phyloP scores from a whole-genome alignment of 257 asterid species.

The Solanum piurae region DNA sequence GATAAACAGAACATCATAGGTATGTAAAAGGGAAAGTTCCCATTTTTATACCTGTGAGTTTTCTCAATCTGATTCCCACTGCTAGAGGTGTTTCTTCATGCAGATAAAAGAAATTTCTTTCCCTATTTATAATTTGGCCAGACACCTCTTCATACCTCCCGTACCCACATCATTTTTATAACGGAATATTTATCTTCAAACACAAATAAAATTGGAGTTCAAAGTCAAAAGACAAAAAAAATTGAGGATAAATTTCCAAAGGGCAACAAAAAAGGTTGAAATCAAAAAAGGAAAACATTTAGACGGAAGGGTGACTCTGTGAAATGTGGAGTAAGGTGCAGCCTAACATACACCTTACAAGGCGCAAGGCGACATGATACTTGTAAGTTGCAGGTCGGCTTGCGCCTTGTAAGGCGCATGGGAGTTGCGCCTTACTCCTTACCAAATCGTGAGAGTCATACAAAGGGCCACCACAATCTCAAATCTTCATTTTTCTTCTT shows the following conservation, averaged over 20 bases:
- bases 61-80: not conserved
- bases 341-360: not conserved
- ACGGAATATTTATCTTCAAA: not conserved
- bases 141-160: not conserved
- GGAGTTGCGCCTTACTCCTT: not conserved
- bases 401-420: not conserved
- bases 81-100: not conserved
- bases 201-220: not conserved
- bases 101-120: too few relatives aligned
- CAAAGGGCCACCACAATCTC: slow-evolving; percentile 74
- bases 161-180: not conserved
- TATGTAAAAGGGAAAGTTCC: not conserved
- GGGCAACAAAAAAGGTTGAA: not conserved
- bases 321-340: not conserved
- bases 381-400: not conserved
- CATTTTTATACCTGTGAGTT: not conserved
- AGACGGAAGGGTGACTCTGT: not conserved
- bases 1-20: not conserved
- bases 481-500: slow-evolving; percentile 1
- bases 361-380: not conserved
- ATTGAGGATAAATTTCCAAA: too few relatives aligned
- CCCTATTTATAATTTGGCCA: too few relatives aligned
- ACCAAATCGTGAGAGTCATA: slow-evolving; percentile 58
- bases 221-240: not conserved
- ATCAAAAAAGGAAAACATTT: not conserved